Evolutionary conservation across 2,329 filamentous ascomycete genomes (phyloP).

Genomic region (Penicillium sp.): DNA sequence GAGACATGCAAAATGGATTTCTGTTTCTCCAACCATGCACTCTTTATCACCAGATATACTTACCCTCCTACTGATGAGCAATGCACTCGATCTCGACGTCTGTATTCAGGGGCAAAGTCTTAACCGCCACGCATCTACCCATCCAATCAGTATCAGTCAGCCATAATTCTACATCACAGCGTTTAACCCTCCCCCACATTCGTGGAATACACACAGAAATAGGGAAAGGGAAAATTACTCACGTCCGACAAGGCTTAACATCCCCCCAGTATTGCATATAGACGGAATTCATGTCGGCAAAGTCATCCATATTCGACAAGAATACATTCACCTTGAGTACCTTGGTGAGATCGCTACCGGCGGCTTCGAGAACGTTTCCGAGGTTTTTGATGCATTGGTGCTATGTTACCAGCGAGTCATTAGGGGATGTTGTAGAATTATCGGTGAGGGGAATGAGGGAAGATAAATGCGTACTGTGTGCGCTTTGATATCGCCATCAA

Average conservation of each 20-base stretch:
- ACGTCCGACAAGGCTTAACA: slow-evolving; percentile 51
- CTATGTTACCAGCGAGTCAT: slow-evolving; percentile 14
- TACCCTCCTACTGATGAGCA: too few relatives aligned
- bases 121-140: slow-evolving; percentile 70
- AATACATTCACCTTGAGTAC: slow-evolving; percentile 62
- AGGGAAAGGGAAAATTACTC: too few relatives aligned
- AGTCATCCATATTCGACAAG: slow-evolving; percentile 57
- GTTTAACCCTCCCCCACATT: too few relatives aligned
- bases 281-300: slow-evolving; percentile 70
- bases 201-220: too few relatives aligned
- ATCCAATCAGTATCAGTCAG: not conserved
- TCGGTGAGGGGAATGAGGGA: too few relatives aligned
- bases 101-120: slow-evolving; percentile 75
- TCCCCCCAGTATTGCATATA: slow-evolving; percentile 64
- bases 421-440: too few relatives aligned
- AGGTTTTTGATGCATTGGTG: slow-evolving; percentile 54
- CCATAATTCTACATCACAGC: too few relatives aligned
- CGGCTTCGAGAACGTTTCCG: slow-evolving; percentile 50
- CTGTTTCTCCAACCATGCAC: too few relatives aligned
- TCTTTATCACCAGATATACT: too few relatives aligned
- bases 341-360: slow-evolving; percentile 51
- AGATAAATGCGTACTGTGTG: too few relatives aligned
- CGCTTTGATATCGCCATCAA: slow-evolving; percentile 51
- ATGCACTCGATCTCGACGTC: slow-evolving; percentile 86
- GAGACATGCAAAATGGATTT: too few relatives aligned